Base-by-base conservation (phyloP, 2,329 filamentous ascomycete species). In the Alternaria sp. region DNA sequence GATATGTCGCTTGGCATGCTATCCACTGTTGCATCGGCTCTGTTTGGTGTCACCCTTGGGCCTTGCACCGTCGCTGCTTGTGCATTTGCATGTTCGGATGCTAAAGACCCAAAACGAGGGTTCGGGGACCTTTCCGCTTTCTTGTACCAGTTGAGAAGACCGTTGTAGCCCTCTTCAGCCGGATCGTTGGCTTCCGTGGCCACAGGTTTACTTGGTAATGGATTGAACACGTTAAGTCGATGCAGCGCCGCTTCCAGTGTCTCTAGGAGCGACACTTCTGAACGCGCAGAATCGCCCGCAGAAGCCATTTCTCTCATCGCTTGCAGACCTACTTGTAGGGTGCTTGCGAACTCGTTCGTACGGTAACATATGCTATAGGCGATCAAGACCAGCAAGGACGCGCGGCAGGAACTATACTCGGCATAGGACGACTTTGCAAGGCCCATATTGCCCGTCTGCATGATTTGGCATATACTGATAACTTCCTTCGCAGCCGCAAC, bases 341-440 rank as follows among this genome's bases (percentile, higher is more conserved):
- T 63, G 34, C 34, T 56, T 42, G 61, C 52, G 26, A 60, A 60
- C 30, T 63, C 61, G n/a, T 57, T 60, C n/a, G 53, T 57, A 18
- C 55, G 54, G 30, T 53, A 48, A 12, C 51, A 59, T 6, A 59
- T 62, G 46, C 62, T 64, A 24, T 66, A 57, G 2, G 63, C 61
- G 12, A 66, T 59, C 20, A 66, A 46, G 8, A 64, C 55, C 11
- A 66, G 52, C 7, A 66, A 55, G 3, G 63, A 57, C 5, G 63
- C 63, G 3, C 63, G 61, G 32, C 63, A 66, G 28, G 63, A 54
- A 46, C 60, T 63, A 24, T 57, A 65, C 20, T 65, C 63, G 30
- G 51, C 51, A 57, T 66, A 66, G 8, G 54, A 59, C 22, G 64
- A 54, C 34, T 53, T 60, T 39, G 62, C 62, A 39, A 66, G 62